Conservation (phyloP, 148 eudicot genomes). For the Pouteria glomerata region DNA sequence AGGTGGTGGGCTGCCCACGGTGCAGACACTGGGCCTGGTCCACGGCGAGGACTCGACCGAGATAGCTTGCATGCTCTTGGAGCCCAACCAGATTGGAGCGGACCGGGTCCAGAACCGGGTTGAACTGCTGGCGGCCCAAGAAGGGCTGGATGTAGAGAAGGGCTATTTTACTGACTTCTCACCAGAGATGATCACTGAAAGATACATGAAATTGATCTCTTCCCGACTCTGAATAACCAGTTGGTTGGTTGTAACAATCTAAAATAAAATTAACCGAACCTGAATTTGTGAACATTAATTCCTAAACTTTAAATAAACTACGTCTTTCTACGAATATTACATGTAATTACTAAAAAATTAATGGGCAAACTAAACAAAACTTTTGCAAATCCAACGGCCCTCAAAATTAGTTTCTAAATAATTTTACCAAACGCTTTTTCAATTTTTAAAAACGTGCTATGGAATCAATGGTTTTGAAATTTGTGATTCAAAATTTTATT, state of each 20-base stretch:
- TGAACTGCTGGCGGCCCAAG: slow-evolving; percentile 41
- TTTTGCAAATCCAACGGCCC: no score
- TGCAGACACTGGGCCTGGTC: slow-evolving; percentile 52
- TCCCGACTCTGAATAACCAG: slow-evolving; percentile 12
- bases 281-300: no score
- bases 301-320: neutral
- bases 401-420: no score
- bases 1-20: slow-evolving; percentile 63
- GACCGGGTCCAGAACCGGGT: slow-evolving; percentile 47
- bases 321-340: no score
- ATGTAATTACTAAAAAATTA: no score
- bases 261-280: no score
- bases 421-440: no score
- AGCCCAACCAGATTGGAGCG: slow-evolving; percentile 41
- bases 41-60: slow-evolving; percentile 59
- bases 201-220: slow-evolving; percentile 38
- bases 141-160: slow-evolving; percentile 52
- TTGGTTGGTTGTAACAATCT: no score
- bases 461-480: no score
- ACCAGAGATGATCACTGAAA: slow-evolving; percentile 47
- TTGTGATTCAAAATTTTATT: no score
- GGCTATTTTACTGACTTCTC: slow-evolving; percentile 46
- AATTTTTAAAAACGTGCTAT: no score
- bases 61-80: slow-evolving; percentile 45
- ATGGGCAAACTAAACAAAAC: no score